phyloP scores from a whole-genome alignment of 2,329 filamentous ascomycete species.

The Pseudogymnoascus pannorum region DNA sequence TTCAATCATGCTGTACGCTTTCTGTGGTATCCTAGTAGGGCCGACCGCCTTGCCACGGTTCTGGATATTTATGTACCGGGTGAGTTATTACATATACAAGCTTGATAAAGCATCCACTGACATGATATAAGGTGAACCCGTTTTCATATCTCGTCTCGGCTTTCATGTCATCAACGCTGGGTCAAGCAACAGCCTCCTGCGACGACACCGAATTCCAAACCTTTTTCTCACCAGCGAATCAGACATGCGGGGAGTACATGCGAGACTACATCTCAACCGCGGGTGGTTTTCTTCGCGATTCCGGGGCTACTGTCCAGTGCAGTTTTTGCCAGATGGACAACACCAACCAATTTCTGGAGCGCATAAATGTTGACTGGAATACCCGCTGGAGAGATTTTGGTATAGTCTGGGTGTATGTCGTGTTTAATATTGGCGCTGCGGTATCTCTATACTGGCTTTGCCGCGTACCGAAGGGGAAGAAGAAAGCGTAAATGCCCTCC shows the following conservation, averaged over 20 bases:
- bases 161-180: conserved; percentile 61
- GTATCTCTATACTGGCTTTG: conserved; percentile 45
- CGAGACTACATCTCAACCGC: conserved; percentile 34
- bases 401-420: conserved; percentile 49
- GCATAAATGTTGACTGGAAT: conserved; percentile 44
- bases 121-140: conserved; percentile 41
- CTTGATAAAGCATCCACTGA: neutral
- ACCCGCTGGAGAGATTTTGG: conserved; percentile 64
- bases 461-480: conserved; percentile 35
- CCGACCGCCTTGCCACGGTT: conserved; percentile 57
- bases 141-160: conserved; percentile 72
- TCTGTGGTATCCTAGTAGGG: conserved; percentile 63
- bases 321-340: conserved; percentile 44
- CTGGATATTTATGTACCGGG: conserved; percentile 76
- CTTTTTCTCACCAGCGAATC: conserved; percentile 49
- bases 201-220: conserved; percentile 57
- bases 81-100: conserved; percentile 27
- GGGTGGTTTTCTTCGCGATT: conserved; percentile 10
- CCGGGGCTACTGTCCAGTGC: conserved; percentile 34
- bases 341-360: conserved; percentile 44
- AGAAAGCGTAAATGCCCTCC: neutral
- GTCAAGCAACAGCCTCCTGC: conserved; percentile 57
- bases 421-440: conserved; percentile 45
- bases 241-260: conserved; percentile 54
- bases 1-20: conserved; percentile 64